Base-by-base conservation (phyloP, 192 early-diverging fungal species). In the Coemansia sp. region DNA sequence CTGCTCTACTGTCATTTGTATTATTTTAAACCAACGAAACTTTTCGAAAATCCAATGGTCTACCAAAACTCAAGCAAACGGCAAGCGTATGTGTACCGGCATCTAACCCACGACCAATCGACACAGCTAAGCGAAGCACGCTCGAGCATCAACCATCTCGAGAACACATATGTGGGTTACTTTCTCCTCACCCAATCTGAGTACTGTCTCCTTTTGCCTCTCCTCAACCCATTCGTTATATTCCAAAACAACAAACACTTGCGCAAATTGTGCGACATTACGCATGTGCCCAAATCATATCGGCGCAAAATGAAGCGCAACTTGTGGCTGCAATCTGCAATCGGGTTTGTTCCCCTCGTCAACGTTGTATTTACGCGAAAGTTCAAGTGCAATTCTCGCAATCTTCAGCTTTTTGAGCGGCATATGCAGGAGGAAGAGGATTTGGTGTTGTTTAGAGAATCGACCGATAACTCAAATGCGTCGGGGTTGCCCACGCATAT, bases 311-410 rank as follows among this genome's bases (percentile, higher is more conserved):
- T 79, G 70, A 38, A 39, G 7, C 56, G 43, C 53, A 79, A 79
- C 25, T 56, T 79, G 29, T 62, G 68, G 19, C 41, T 73, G 27
- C 41, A 58, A 15, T 69, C 70, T 0, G n/a, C 57, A 8, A 17
- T 70, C 0, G 67, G 70, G 15, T 73, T 79, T 38, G 29, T 79
- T 10, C 76, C 76, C 8, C 64, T 79, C n/a, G 49, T 57, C 39
- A 79, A 79, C 38, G 61, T 79, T 32, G 35, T 73, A 22, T 73
- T 72, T 21, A 61, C 64, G 5, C 70, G 76, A 52, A 66, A 41
- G 45, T 79, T 79, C 53, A 79, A 73, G 48, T 70, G 76, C 58
- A 79, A 64, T 27, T 56, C 52, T n/a, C 76, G 76, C n/a, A 79
- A 79, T 25, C 53, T 79, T 29, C 22, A 45, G 7, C 47, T 72